Base-by-base conservation (phyloP, 2,329 filamentous ascomycete genomes). In the Aotearoamyces nothofagi region DNA sequence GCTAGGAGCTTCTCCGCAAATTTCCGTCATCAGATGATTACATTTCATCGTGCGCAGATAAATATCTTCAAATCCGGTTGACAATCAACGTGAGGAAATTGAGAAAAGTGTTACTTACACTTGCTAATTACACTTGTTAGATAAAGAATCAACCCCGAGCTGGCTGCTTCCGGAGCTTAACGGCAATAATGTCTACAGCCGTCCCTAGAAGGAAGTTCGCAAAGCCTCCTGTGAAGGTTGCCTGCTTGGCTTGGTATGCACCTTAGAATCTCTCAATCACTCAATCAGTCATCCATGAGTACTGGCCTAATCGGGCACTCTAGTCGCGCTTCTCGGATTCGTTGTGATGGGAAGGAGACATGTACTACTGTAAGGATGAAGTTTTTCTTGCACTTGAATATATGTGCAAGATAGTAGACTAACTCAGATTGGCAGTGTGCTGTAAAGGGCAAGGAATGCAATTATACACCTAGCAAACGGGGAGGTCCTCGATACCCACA, bases 221-320 rank as follows among this genome's bases (percentile, higher is more conserved):
- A 23, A 33, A 36, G 22, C 58, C 58, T 27, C 58, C 58, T 2
- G 57, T 61, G 22, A 62, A 61, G 44, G 51, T 56, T 29, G 58
- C 58, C 15, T 61, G 58, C 38, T 50, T 61, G 31, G 52, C 57
- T 22, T 61, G 58, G 58, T 62, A 54, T 27, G 54, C 26, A n/a
- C 31, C 22, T 36, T 17, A 29, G 32, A 27, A 29, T 22, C 15
- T 22, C 22, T n/a, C 19, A 17, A 14, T 30, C 17, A 12, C 9
- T 6, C 17, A 11, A 22, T 26, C 15, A 26, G 20, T 23, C 23
- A 17, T 15, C 8, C 20, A 7, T 19, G 24, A 27, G 14, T 34
- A 30, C 33, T 37, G 31, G 33, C 37, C 16, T 22, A 26, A 20
- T 12, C 13, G 19, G 26, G 30, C 23, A n/a, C 17, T 24, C 23